These are phyloP conservation scores for Chrysosphaeria jannelii DNA, from an alignment of 2,329 filamentous ascomycete genomes.

Conservation along the genomic window DNA sequence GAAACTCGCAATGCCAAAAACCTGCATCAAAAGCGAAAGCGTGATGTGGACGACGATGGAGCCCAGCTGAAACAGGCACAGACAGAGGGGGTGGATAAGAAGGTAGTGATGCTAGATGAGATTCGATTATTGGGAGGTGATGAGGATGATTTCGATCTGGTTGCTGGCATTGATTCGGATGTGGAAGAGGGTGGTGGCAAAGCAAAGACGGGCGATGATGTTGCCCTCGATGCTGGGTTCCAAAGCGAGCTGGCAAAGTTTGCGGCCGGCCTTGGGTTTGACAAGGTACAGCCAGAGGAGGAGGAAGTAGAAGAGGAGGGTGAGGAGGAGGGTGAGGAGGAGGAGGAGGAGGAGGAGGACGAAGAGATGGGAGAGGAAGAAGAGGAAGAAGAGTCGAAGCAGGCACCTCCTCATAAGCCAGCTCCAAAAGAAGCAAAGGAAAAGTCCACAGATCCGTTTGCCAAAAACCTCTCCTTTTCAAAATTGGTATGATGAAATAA, in stretches of 20 bases:
- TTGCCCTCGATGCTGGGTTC: conserved; percentile 8
- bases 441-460: conserved; percentile 2
- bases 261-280: conserved; percentile 18
- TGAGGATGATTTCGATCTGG: conserved; percentile 29
- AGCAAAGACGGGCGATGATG: conserved; percentile 5
- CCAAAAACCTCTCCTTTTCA: conserved; percentile 5
- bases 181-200: conserved; percentile 13
- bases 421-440: conserved; percentile 8
- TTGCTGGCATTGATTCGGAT: conserved; percentile 22
- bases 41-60: conserved; percentile 2
- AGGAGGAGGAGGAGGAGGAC: conserved; percentile 9
- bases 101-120: conserved; percentile 20
- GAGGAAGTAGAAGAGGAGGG: conserved; percentile 9
- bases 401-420: conserved; percentile 7
- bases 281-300: conserved; percentile 11
- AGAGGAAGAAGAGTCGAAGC: conserved; percentile 9
- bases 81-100: conserved; percentile 2
- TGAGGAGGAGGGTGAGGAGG: conserved; percentile 9
- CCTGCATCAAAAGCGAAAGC: conserved; percentile 6
- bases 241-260: conserved; percentile 21
- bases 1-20: conserved; percentile 9
- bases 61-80: conserved; percentile 1
- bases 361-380: conserved; percentile 11
- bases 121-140: conserved; percentile 34
- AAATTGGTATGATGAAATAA: conserved; percentile 12